Base-by-base conservation (phyloP, 805 yeast species). In the Sporopachydermia lactativora region DNA sequence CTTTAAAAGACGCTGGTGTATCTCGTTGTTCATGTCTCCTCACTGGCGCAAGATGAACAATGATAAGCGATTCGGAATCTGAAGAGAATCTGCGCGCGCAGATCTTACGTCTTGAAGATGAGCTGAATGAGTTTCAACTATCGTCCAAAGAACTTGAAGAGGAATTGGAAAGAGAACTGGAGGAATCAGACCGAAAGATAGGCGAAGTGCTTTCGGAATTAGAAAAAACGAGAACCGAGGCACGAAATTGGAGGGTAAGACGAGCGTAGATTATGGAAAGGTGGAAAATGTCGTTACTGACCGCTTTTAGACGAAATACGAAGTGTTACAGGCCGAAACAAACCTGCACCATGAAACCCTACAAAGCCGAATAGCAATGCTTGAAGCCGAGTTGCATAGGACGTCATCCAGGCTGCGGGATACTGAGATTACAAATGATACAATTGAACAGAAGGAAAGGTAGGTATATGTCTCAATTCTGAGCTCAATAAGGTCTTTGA, bases 141-240 rank as follows among this genome's bases (percentile, higher is more conserved):
- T 24, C 31, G n/a, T 24, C 31, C 8, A 8, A n/a, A 24, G 31
- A 24, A n/a, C n/a, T 24, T 8, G 31, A 24, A 24, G 31, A 24
- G n/a, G 31, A 24, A n/a, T n/a, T 24, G n/a, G 31, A 24, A 24
- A 24, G 31, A 24, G 13, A 24, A n/a, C 31, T 24, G n/a, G 31
- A 24, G 31, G 31, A 24, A n/a, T 24, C 31, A 8, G 31, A 24
- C 31, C 8, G 31, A 8, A 24, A n/a, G 31, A 8, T 8, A 8
- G 31, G 13, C 8, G 31, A 24, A 24, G 31, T n/a, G 13, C n/a
- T 24, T 8, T 8, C 8, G n/a, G 31, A 8, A n/a, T n/a, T 24
- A 24, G 31, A 24, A 8, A n/a, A 24, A n/a, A 8, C 31, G 13
- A 24, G n/a, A n/a, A 24, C 8, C 13, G 31, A 24, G n/a, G 31